phyloP scores from a whole-genome alignment of 169 alveolate species.

The Plasmodium billcollinsi region DNA sequence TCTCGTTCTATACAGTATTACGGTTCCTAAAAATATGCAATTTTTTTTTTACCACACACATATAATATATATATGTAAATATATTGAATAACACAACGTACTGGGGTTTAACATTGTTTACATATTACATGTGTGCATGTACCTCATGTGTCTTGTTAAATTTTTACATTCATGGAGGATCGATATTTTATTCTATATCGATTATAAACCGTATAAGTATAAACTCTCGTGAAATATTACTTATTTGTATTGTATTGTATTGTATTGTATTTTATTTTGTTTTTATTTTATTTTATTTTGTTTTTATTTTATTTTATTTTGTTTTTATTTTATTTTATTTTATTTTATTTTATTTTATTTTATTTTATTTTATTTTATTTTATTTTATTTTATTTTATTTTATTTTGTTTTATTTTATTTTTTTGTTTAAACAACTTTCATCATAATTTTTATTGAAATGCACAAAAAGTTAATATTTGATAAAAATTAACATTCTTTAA shows the following conservation, averaged over 20 bases:
- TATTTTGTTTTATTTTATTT: not conserved
- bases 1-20: slow-evolving; percentile 43
- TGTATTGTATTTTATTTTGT: not conserved
- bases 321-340: not conserved
- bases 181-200: too few relatives aligned
- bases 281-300: slow-evolving; percentile 12
- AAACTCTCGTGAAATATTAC: too few relatives aligned
- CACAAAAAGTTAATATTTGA: slow-evolving; percentile 8
- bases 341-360: not conserved
- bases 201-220: too few relatives aligned
- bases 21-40: slow-evolving; percentile 31
- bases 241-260: not conserved
- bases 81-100: too few relatives aligned
- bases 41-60: too few relatives aligned
- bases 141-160: too few relatives aligned
- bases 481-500: slow-evolving; percentile 19
- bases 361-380: slow-evolving; percentile 12
- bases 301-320: not conserved
- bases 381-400: not conserved
- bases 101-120: too few relatives aligned
- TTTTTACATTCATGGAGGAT: too few relatives aligned
- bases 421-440: slow-evolving; percentile 11
- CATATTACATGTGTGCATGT: too few relatives aligned
- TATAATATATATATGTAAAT: too few relatives aligned
- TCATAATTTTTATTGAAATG: not conserved